Evolutionary conservation across 2,329 filamentous ascomycete species (phyloP), one percentile per base, ranked within the genome.

Genomic region (Penicillium sp.): DNA sequence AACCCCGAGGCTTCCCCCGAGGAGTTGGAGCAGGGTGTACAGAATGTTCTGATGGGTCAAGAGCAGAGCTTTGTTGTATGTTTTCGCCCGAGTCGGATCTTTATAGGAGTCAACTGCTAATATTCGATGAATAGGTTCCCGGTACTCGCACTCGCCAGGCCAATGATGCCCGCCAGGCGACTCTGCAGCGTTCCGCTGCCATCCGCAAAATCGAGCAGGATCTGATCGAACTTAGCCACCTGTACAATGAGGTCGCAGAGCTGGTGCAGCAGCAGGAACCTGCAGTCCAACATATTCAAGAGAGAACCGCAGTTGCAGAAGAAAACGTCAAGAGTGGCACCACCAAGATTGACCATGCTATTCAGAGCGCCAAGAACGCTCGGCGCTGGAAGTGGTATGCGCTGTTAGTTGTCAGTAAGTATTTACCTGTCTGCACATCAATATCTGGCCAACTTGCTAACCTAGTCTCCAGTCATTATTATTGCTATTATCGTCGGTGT

Each of bases 331-430:
- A 88, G 68, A 88, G 94, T 73, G 93, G 88, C 61, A 97, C 94
- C 69, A 83, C 85, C 60, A 86, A 97, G 74, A 89, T 97, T 57
- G 86, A 82, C 37, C 84, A 83, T n/a, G 92, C 92, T 12, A 89
- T 96, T 60, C 81, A 83, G 58, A 96, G 90, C 64, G 93, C 93
- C 9, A 82, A 88, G 72, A 84, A 85, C 65, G 90, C 88, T 48
- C 84, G 90, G 65, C 90, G 86, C 79, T 96, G 95, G 91, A 97
- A 97, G 88, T 97, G 91, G 92, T 92, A 89, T 73, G 96, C 91
- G 80, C 77, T 96, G 64, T 86, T 88, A 67, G 90, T 97, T 68
- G 78, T 81, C 65, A 77, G 79, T 82, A 71, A 76, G 82, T 84
- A 64, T 28, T 36, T 16, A 31, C n/a, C 40, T 45, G 10, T 28